Percentiles rank a stretch among this genome's conserved stretches.
Evolutionary conservation across 2,329 filamentous ascomycete species (phyloP).

Genomic region (Cercospora zeae-maydis): DNA sequence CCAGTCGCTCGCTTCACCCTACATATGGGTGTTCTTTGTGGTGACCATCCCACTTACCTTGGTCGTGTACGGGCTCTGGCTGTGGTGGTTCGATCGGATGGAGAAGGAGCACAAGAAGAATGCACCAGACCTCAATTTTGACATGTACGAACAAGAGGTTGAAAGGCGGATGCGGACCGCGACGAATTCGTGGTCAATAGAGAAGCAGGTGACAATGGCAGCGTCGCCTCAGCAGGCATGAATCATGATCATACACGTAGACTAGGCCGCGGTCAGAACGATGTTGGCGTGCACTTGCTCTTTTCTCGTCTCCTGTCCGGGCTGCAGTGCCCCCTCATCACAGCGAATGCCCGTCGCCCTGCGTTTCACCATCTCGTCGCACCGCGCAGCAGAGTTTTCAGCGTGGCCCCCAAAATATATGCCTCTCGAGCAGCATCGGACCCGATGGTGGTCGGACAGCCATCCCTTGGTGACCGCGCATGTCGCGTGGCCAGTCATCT

Average conservation of each 20-base stretch:
- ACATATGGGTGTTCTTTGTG: constrained; percentile 35
- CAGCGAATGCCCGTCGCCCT: not conserved
- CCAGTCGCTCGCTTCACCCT: constrained; percentile 31
- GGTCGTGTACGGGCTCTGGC: constrained; percentile 31
- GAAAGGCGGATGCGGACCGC: constrained; percentile 31
- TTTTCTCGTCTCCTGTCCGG: not conserved
- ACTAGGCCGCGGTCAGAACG: not conserved
- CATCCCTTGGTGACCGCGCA: not conserved
- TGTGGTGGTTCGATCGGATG: constrained; percentile 31
- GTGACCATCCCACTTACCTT: constrained; percentile 35
- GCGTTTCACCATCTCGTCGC: not conserved
- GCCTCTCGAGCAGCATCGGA: not conserved
- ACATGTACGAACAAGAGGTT: constrained; percentile 32
- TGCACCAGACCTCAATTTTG: constrained; percentile 28
- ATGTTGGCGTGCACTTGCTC: not conserved
- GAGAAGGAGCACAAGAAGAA: constrained; percentile 30
- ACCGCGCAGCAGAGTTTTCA: constrained; percentile 3
- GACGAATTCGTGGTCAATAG: constrained; percentile 24
- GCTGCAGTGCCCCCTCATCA: not conserved
- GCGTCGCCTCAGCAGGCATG: constrained; percentile 9
- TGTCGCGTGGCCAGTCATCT: not conserved
- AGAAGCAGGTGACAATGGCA: constrained; percentile 19
- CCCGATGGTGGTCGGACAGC: not conserved
- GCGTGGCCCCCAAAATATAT: not conserved
- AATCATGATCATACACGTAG: constrained; percentile 1